Conservation (phyloP, 2,329 filamentous ascomycete species). For the Calycina marina region DNA sequence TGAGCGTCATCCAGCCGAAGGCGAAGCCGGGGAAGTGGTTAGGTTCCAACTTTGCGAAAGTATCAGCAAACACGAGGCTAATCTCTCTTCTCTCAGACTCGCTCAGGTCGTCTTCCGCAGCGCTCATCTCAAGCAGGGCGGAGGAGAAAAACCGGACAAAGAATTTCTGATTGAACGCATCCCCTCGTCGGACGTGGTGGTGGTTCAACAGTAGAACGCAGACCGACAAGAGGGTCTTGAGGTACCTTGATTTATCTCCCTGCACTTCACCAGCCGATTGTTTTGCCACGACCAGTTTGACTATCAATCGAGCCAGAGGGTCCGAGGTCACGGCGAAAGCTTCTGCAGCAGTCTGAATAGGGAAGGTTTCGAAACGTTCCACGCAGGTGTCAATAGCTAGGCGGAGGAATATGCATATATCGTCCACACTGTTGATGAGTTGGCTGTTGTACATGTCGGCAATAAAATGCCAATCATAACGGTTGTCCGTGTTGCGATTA, state of each 20-base stretch:
- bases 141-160: conserved; percentile 85
- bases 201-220: conserved; percentile 70
- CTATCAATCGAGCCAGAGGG: conserved; percentile 67
- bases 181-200: conserved; percentile 67
- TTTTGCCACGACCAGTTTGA: conserved; percentile 58
- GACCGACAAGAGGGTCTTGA: conserved; percentile 68
- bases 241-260: conserved; percentile 50
- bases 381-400: conserved; percentile 69
- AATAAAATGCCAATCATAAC: conserved; percentile 60
- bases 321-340: conserved; percentile 54
- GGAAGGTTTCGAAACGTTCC: conserved; percentile 59
- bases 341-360: conserved; percentile 40
- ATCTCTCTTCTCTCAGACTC: conserved; percentile 53
- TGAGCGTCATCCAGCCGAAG: conserved; percentile 70
- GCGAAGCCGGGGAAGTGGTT: conserved; percentile 66
- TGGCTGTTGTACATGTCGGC: conserved; percentile 66
- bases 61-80: conserved; percentile 54
- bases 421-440: conserved; percentile 59
- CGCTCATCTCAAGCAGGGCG: conserved; percentile 61
- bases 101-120: conserved; percentile 40
- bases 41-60: conserved; percentile 62
- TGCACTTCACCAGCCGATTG: conserved; percentile 43
- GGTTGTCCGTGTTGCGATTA: conserved; percentile 61
- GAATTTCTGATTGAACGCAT: conserved; percentile 72
- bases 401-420: conserved; percentile 67